These are phyloP conservation scores for Huntiella abstrusa DNA, from an alignment of 2,329 filamentous ascomycete genomes.

Conservation along the genomic window DNA sequence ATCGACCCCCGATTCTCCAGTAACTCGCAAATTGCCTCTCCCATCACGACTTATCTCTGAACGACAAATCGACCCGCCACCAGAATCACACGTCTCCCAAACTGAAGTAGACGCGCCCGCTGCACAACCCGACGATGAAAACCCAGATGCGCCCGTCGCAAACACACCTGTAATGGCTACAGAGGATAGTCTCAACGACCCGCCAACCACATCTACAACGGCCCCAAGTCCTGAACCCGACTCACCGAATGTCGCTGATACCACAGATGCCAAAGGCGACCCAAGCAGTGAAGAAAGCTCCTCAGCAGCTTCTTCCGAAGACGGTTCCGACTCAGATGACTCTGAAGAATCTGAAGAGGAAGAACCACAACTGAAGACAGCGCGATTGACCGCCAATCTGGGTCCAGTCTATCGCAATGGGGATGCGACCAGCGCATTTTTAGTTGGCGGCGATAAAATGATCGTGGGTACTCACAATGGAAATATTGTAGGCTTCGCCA, in stretches of 20 bases:
- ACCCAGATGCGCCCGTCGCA: neutral
- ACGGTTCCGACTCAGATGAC: conserved; percentile 38
- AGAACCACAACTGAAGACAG: conserved; percentile 86
- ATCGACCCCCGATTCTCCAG: too few relatives aligned
- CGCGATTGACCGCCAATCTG: conserved; percentile 64
- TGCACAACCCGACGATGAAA: neutral
- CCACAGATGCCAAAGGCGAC: conserved; percentile 23
- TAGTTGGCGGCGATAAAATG: conserved; percentile 94
- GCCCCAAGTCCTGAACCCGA: conserved; percentile 14
- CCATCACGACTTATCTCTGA: neutral
- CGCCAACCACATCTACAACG: conserved; percentile 11
- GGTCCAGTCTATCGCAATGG: conserved; percentile 76
- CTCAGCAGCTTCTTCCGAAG: conserved; percentile 15
- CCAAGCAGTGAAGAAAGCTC: neutral
- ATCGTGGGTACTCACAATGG: conserved; percentile 91
- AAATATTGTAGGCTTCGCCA: conserved; percentile 54
- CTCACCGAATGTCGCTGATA: conserved; percentile 14
- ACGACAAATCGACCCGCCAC: neutral
- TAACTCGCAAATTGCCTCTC: too few relatives aligned
- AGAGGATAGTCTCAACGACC: neutral
- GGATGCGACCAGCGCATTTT: conserved; percentile 80
- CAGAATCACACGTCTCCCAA: neutral
- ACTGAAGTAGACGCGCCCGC: neutral
- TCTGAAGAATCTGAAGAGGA: conserved; percentile 77
- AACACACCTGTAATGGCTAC: neutral